phyloP scores from a whole-genome alignment of 768 basidiomycete genomes.

The Lentinula guzmanii region DNA sequence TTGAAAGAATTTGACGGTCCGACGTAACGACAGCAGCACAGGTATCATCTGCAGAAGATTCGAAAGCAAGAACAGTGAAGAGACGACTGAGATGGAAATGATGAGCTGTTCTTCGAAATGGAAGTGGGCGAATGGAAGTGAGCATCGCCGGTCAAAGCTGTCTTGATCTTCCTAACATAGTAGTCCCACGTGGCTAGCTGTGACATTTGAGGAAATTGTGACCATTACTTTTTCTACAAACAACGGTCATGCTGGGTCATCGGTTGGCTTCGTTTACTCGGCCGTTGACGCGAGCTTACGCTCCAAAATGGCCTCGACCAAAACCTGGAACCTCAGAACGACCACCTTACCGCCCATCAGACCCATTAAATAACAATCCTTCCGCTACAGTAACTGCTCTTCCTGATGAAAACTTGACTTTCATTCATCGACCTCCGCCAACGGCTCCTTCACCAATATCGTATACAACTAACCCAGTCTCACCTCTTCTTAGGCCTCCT shows the following conservation, averaged over 20 bases:
- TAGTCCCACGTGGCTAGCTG: not conserved
- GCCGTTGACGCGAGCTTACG: slow-evolving; percentile 28
- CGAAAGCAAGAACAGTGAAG: slow-evolving; percentile 5
- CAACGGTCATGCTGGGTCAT: not conserved
- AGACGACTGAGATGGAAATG: not conserved
- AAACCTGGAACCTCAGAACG: slow-evolving; percentile 46
- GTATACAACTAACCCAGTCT: slow-evolving; percentile 60
- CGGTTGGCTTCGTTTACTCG: slow-evolving; percentile 19
- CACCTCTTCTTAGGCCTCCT: slow-evolving; percentile 55
- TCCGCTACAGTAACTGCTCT: slow-evolving; percentile 45
- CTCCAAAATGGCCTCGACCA: slow-evolving; percentile 42
- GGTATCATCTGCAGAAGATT: slow-evolving; percentile 84
- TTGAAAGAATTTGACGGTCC: slow-evolving; percentile 64
- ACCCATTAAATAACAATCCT: slow-evolving; percentile 50
- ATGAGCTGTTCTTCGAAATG: not conserved
- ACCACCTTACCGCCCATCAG: slow-evolving; percentile 52
- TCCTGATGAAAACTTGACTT: slow-evolving; percentile 55
- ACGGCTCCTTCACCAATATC: slow-evolving; percentile 70
- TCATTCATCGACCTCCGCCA: slow-evolving; percentile 83
- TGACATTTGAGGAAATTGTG: not conserved
- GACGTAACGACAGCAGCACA: slow-evolving; percentile 85
- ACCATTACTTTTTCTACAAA: not conserved
- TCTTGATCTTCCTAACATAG: not conserved
- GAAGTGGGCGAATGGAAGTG: not conserved
- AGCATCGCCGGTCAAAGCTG: not conserved